phyloP scores from a whole-genome alignment of 441 rosid genomes.

The Brassica balearica region DNA sequence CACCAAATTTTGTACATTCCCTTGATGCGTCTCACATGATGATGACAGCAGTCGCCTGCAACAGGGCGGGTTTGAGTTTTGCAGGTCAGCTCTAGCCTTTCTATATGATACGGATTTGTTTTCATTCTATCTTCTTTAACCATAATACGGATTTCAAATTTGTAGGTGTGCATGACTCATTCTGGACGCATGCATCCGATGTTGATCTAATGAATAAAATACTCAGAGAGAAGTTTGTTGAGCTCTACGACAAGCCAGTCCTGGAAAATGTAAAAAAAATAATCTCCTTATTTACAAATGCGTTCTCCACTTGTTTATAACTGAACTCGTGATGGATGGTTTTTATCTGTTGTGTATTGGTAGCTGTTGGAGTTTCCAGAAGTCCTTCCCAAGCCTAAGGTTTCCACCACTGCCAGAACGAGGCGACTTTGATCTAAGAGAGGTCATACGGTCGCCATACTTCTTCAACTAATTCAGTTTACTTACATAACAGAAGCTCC shows the following conservation, averaged over 20 bases:
- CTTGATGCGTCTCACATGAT: slow-evolving; percentile 99
- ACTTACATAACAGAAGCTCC: slow-evolving; percentile 16
- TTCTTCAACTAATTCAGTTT: slow-evolving; percentile 76
- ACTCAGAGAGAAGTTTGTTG: slow-evolving; percentile 93
- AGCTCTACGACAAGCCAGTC: slow-evolving; percentile 84
- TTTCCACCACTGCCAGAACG: slow-evolving; percentile 93
- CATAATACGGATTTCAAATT: background rate
- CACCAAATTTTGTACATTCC: slow-evolving; percentile 97
- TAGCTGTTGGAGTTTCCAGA: slow-evolving; percentile 87
- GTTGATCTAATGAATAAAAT: slow-evolving; percentile 85
- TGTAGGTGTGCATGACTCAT: slow-evolving; percentile 99
- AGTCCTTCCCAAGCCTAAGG: slow-evolving; percentile 68
- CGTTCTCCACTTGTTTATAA: background rate
- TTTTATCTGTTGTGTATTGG: slow-evolving; percentile 47
- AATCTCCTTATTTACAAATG: slow-evolving; percentile 34
- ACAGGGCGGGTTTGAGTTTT: slow-evolving; percentile 79
- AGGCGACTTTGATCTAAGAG: slow-evolving; percentile 90
- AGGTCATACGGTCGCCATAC: slow-evolving; percentile 79
- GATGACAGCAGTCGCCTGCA: slow-evolving; percentile 99
- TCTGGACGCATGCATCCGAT: slow-evolving; percentile 95
- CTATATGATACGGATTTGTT: background rate
- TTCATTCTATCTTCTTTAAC: too few species aligned
- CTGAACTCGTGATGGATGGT: slow-evolving; percentile 30
- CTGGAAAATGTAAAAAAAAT: slow-evolving; percentile 75
- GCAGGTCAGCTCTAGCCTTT: slow-evolving; percentile 65